Percentiles rank a stretch among this genome's conserved stretches.
Evolutionary conservation across 371 early-diverging fungal genomes (phyloP).

Genomic region (Saksenaea vasiformis): DNA sequence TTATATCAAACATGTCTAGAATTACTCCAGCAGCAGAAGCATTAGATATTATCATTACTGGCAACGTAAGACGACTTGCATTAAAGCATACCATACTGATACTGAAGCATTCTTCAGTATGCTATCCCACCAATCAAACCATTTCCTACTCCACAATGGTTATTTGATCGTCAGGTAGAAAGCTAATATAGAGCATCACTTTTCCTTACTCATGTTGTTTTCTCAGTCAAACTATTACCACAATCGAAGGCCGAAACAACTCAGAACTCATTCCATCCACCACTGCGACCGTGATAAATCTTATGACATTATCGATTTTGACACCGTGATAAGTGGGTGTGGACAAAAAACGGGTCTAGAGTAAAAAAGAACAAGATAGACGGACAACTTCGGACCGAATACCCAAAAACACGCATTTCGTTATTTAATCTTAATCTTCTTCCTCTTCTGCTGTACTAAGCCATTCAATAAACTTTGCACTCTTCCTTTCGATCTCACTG

Average conservation of each 20-base stretch:
- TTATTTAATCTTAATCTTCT: constrained; percentile 33
- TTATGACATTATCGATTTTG: background rate
- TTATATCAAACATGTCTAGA: background rate
- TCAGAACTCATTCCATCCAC: background rate
- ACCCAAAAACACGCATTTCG: background rate
- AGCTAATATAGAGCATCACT: background rate
- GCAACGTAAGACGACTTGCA: background rate
- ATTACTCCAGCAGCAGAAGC: background rate
- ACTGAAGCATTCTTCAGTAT: background rate
- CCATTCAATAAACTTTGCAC: constrained; percentile 70
- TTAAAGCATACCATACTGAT: background rate
- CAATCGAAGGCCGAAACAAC: no score
- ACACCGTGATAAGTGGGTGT: background rate
- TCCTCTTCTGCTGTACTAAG: constrained; percentile 72
- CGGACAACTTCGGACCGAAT: constrained; percentile 4
- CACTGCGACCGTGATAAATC: background rate
- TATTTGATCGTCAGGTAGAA: background rate
- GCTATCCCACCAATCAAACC: background rate
- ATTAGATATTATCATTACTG: background rate
- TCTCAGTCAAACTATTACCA: background rate
- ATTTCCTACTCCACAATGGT: background rate
- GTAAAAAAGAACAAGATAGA: no score
- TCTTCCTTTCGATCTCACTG: constrained; percentile 59
- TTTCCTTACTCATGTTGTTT: background rate
- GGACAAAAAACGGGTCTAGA: background rate